phyloP scores from a whole-genome alignment of 2,329 filamentous ascomycete genomes.

The Alternaria triticina region DNA sequence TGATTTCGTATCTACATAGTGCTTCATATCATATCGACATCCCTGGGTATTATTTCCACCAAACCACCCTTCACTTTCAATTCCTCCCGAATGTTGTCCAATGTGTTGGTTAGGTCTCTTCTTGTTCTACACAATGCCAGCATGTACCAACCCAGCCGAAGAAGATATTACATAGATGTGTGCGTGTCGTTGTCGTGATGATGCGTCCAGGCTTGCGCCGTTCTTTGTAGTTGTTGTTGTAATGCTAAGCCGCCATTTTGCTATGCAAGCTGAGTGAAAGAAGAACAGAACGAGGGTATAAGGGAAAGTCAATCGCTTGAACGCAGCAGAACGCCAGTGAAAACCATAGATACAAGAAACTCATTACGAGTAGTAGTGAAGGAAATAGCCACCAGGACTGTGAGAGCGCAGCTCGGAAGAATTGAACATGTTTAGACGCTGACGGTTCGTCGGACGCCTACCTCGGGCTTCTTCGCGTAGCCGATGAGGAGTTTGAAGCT shows the following conservation, averaged over 20 bases:
- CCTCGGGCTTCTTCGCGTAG: constrained; percentile 79
- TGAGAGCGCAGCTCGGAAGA: constrained; percentile 42
- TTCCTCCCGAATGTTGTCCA: constrained; percentile 29
- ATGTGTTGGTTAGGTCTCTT: constrained; percentile 1
- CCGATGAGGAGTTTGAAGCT: constrained; percentile 91
- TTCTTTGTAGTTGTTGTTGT: constrained; percentile 22
- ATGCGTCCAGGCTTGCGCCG: constrained; percentile 33
- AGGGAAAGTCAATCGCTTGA: constrained; percentile 44
- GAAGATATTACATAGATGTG: constrained; percentile 25
- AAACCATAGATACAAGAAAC: constrained; percentile 14
- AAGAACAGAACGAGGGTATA: constrained; percentile 39
- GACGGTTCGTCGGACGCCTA: constrained; percentile 55
- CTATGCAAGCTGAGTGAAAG: constrained; percentile 33
- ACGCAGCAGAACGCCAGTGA: constrained; percentile 35
- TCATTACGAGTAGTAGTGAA: constrained; percentile 15
- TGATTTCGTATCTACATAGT: constrained; percentile 21
- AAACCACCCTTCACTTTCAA: constrained; percentile 1
- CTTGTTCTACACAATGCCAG: constrained; percentile 25
- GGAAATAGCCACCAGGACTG: constrained; percentile 33
- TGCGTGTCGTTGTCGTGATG: constrained; percentile 11
- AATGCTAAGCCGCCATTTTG: constrained; percentile 28
- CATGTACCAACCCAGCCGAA: constrained; percentile 32
- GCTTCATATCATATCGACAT: constrained; percentile 14
- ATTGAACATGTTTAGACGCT: constrained; percentile 50
- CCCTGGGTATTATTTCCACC: constrained; percentile 14